Conservation (phyloP, 768 basidiomycete genomes). For the Suillus fuscotomentosus region DNA sequence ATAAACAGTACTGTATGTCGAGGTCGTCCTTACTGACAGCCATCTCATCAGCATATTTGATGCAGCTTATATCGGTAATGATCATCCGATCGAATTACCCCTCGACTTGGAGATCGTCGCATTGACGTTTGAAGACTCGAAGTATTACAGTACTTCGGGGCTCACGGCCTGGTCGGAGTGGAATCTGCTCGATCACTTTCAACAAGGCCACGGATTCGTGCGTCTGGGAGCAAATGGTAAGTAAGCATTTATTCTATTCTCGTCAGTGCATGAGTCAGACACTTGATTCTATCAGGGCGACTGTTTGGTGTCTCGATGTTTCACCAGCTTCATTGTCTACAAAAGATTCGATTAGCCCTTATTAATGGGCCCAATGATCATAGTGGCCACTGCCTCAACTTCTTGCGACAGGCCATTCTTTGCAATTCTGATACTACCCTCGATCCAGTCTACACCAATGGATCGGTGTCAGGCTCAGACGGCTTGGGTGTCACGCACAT, state of each 20-base stretch:
- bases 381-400: slow-evolving; percentile 41
- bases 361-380: slow-evolving; percentile 4
- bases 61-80: slow-evolving; percentile 26
- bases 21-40: neutral
- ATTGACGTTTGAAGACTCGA: slow-evolving; percentile 25
- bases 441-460: slow-evolving; percentile 31
- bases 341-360: slow-evolving; percentile 12
- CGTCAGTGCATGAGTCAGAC: neutral
- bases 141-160: slow-evolving; percentile 21
- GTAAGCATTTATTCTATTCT: neutral
- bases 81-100: slow-evolving; percentile 24
- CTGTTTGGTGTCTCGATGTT: slow-evolving; percentile 27
- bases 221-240: slow-evolving; percentile 23
- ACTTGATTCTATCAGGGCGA: slow-evolving; percentile 11
- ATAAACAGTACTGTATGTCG: slow-evolving; percentile 1
- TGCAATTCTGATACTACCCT: slow-evolving; percentile 44
- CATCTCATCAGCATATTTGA: neutral
- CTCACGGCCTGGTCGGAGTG: slow-evolving; percentile 22
- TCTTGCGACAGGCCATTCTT: slow-evolving; percentile 39
- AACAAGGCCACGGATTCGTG: slow-evolving; percentile 19
- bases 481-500: slow-evolving; percentile 26
- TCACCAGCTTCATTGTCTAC: slow-evolving; percentile 31
- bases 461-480: slow-evolving; percentile 14
- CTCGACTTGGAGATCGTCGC: slow-evolving; percentile 9
- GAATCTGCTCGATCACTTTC: slow-evolving; percentile 18